Evolutionary conservation across 331 rosid genomes (phyloP).

Genomic region (Telfairia occidentalis): DNA sequence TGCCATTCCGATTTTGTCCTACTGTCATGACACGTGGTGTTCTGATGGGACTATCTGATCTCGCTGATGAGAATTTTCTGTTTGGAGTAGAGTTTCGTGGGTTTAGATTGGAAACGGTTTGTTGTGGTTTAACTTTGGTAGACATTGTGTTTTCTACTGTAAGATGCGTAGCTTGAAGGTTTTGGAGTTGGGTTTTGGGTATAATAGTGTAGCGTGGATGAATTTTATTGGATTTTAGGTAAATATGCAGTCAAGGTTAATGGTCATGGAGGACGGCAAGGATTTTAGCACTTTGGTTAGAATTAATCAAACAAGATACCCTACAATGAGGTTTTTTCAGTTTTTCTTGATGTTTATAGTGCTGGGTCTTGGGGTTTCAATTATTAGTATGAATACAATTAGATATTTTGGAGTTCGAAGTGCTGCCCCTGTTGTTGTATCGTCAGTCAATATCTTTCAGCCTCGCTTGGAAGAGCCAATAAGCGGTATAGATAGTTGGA

Average conservation of each 20-base stretch:
- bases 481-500: conserved; percentile 45
- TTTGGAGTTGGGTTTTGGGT: not conserved
- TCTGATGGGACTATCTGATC: not conserved
- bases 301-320: conserved; percentile 39
- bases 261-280: conserved; percentile 68
- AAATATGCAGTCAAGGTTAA: conserved; percentile 45
- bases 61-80: not conserved
- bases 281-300: conserved; percentile 36
- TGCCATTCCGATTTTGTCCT: not conserved
- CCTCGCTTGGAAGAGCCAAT: conserved; percentile 38
- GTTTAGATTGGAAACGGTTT: not conserved
- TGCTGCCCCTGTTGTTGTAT: conserved; percentile 23
- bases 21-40: not conserved
- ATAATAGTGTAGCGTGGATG: not conserved
- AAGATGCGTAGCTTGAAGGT: not conserved
- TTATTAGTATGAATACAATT: conserved; percentile 61
- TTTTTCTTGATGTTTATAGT: conserved; percentile 56
- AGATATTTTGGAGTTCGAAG: conserved; percentile 52
- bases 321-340: conserved; percentile 60
- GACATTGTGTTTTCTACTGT: not conserved
- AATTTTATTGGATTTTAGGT: not conserved
- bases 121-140: not conserved
- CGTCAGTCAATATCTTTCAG: conserved; percentile 31
- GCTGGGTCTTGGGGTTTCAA: conserved; percentile 57
- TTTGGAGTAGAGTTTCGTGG: not conserved